Conservation (phyloP, 1,284 basidiomycete species). For the Cerrena zonata region DNA sequence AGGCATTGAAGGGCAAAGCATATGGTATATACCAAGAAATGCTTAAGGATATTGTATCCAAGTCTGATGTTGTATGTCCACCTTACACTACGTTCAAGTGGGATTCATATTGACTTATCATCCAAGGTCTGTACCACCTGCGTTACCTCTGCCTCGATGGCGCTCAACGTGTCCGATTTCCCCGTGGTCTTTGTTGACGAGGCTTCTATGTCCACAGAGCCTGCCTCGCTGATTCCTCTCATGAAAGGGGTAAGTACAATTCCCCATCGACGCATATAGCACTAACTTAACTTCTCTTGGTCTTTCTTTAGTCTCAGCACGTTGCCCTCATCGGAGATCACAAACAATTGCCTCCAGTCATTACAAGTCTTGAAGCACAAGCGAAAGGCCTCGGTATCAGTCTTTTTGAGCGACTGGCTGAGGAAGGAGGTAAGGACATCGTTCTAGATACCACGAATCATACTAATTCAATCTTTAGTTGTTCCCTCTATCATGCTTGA, state of each 20-base stretch:
- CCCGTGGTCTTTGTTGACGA: constrained; percentile 93
- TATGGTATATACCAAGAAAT: constrained; percentile 51
- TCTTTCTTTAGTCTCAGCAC: constrained; percentile 60
- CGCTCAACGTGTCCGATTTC: constrained; percentile 72
- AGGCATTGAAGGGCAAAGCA: constrained; percentile 34
- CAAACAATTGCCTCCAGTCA: constrained; percentile 91
- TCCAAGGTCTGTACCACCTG: constrained; percentile 78
- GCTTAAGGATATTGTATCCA: constrained; percentile 52
- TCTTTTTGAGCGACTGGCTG: constrained; percentile 83
- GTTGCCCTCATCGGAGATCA: constrained; percentile 91
- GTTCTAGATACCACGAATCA: constrained; percentile 14
- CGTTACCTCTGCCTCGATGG: constrained; percentile 59
- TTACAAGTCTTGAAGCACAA: constrained; percentile 67
- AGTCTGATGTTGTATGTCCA: constrained; percentile 68
- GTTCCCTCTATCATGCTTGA: constrained; percentile 86
- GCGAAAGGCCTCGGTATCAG: constrained; percentile 70
- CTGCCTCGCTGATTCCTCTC: constrained; percentile 77
- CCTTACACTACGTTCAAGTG: constrained; percentile 4
- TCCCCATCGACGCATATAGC: constrained; percentile 6
- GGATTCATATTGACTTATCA: background rate
- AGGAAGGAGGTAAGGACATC: constrained; percentile 59
- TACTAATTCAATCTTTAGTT: constrained; percentile 33
- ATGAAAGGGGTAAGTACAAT: constrained; percentile 74
- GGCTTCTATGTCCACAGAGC: constrained; percentile 93
- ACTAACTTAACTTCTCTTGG: constrained; percentile 12